These are phyloP conservation scores for Taphrina deformans DNA, from an alignment of 1,139 yeast species.

Conservation along the genomic window DNA sequence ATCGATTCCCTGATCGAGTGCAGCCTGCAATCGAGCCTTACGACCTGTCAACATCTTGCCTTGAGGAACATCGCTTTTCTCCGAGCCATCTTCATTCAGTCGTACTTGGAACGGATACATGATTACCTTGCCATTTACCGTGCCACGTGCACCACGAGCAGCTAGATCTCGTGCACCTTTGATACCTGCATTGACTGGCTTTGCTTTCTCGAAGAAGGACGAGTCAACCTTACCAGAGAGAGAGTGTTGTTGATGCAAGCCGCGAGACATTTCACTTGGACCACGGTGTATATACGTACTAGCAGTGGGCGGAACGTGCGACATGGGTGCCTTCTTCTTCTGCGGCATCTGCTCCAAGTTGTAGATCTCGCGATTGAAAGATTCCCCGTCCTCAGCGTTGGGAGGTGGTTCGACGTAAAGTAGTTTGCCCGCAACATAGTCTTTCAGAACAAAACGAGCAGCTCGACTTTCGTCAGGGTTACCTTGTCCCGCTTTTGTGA, in stretches of 20 bases:
- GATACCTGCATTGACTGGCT: conserved; percentile 26
- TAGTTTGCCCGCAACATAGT: conserved; percentile 89
- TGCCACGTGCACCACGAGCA: conserved; percentile 31
- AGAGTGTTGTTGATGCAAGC: conserved; percentile 17
- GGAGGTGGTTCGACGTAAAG: conserved; percentile 90
- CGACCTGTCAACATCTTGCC: conserved; percentile 35
- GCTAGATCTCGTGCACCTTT: conserved; percentile 29
- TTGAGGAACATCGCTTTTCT: conserved; percentile 12
- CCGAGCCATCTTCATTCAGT: conserved; percentile 32
- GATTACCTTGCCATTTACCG: conserved; percentile 32
- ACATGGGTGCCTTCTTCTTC: conserved; percentile 26
- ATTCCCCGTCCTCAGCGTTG: conserved; percentile 49
- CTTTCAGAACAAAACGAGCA: conserved; percentile 86
- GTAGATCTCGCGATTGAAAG: conserved; percentile 75
- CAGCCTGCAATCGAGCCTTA: conserved; percentile 33
- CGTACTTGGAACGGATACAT: conserved; percentile 34
- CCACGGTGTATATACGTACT: conserved; percentile 4
- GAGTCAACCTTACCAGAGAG: conserved; percentile 25
- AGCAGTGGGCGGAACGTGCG: conserved; percentile 18
- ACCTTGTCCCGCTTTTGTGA: conserved; percentile 87
- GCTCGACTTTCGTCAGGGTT: conserved; percentile 97
- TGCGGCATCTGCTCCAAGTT: conserved; percentile 50
- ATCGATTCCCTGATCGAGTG: conserved; percentile 29
- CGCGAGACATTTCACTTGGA: conserved; percentile 4
- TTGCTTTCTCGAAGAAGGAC: conserved; percentile 19